Conservation (phyloP, 1,284 basidiomycete genomes). For the Sphaerobolus stellatus region DNA sequence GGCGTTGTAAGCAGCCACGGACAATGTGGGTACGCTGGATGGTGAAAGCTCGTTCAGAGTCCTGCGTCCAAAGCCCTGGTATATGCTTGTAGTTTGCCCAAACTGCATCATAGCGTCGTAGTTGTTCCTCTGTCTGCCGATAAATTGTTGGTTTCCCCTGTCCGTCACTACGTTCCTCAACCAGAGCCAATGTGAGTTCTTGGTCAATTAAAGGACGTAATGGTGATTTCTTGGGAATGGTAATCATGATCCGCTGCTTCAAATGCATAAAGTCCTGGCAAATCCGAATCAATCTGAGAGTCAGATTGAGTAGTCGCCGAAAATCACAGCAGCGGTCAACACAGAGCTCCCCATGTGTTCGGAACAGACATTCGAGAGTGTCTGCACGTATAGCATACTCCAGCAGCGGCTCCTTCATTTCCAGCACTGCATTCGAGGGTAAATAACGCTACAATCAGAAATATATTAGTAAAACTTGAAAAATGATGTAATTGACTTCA, state of each 20-base stretch:
- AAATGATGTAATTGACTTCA: neutral
- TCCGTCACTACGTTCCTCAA: neutral
- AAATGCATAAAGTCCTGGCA: constrained; percentile 3
- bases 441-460: neutral
- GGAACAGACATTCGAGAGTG: neutral
- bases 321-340: constrained; percentile 2
- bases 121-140: neutral
- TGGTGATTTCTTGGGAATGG: neutral
- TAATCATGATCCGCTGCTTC: neutral
- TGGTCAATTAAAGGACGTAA: neutral
- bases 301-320: neutral
- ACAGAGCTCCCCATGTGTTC: neutral
- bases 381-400: constrained; percentile 1
- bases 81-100: neutral
- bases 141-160: neutral
- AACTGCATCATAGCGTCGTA: neutral
- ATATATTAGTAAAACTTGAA: neutral
- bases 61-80: neutral
- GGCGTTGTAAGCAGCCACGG: neutral
- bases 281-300: neutral
- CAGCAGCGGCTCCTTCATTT: neutral
- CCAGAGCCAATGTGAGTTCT: neutral
- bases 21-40: neutral
- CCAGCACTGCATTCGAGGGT: neutral
- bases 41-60: constrained; percentile 1